phyloP scores from a whole-genome alignment of 345 rosid species.

The Linum lewisii region DNA sequence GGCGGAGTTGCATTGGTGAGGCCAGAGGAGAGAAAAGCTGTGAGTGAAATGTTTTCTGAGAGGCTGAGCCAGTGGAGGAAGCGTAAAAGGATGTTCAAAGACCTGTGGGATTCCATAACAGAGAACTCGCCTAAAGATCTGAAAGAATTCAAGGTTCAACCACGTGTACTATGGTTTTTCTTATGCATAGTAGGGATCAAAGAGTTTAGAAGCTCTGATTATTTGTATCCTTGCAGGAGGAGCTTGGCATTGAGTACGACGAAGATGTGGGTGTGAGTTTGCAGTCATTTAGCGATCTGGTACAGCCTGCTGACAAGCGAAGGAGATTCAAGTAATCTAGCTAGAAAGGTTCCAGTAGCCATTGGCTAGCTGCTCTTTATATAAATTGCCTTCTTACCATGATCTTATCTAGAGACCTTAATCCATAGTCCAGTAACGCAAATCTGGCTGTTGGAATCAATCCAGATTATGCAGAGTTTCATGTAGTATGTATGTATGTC shows the following conservation, averaged over 20 bases:
- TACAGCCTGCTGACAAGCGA: constrained; percentile 52
- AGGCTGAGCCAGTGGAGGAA: constrained; percentile 72
- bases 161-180: neutral
- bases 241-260: constrained; percentile 80
- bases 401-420: no score
- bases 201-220: constrained; percentile 10
- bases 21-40: constrained; percentile 68
- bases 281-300: constrained; percentile 48
- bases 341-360: no score
- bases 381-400: no score
- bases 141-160: constrained; percentile 69
- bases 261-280: constrained; percentile 71
- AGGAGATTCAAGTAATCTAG: constrained; percentile 33
- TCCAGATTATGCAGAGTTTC: no score
- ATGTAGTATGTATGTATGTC: no score
- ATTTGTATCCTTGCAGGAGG: constrained; percentile 48
- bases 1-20: constrained; percentile 66
- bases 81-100: constrained; percentile 92
- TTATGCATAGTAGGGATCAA: constrained; percentile 4
- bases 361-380: no score
- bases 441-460: no score
- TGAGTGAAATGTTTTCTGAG: constrained; percentile 47
- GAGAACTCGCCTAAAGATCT: constrained; percentile 75
- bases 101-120: constrained; percentile 81
- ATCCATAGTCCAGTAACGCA: no score